Percentiles rank a stretch among this genome's conserved stretches.
phyloP scores from a whole-genome alignment of 345 rosid species.

The Arabidopsis arenosa region DNA sequence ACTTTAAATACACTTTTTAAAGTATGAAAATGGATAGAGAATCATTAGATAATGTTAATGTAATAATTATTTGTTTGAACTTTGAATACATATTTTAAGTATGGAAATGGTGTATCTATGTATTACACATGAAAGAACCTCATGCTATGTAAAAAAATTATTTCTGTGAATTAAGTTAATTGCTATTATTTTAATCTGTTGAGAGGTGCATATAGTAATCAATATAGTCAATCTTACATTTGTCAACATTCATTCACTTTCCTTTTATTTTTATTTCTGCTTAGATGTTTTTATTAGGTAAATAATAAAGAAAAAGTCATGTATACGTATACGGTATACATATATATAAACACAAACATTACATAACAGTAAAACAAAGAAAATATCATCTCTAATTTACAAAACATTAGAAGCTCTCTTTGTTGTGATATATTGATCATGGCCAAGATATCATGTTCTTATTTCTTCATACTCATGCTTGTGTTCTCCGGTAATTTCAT shows the following conservation, averaged over 20 bases:
- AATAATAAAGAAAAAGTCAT: background rate
- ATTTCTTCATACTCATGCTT: constrained; percentile 15
- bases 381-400: background rate
- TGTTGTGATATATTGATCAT: constrained; percentile 5
- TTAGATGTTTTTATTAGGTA: background rate
- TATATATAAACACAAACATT: background rate
- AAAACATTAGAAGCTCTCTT: background rate
- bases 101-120: background rate
- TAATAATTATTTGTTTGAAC: background rate
- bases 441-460: constrained; percentile 32
- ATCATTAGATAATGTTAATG: background rate
- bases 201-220: background rate
- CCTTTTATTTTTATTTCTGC: background rate
- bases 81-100: background rate
- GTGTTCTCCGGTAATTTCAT: constrained; percentile 22
- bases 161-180: background rate
- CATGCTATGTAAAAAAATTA: background rate
- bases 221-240: background rate
- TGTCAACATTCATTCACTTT: background rate
- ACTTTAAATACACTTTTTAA: too few species aligned
- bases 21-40: background rate
- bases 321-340: background rate
- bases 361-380: background rate
- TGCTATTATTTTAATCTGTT: background rate
- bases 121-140: background rate